Percentiles rank a stretch among this genome's conserved stretches.
phyloP scores from a whole-genome alignment of 2,329 filamentous ascomycete species.

The Xylaria sp. region DNA sequence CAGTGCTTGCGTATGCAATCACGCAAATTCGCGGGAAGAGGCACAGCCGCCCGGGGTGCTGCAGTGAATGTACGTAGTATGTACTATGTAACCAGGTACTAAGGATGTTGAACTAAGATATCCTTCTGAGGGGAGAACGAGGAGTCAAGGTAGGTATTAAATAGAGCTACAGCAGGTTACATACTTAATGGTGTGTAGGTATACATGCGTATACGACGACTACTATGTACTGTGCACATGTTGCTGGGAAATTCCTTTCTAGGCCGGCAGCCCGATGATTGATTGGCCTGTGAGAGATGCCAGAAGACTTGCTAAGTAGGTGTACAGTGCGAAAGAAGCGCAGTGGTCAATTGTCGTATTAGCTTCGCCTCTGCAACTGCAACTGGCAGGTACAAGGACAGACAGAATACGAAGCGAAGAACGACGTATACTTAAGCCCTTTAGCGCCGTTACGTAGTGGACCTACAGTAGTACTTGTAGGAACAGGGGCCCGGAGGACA shows the following conservation, averaged over 20 bases:
- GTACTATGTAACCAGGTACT: neutral
- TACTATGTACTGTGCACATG: no score
- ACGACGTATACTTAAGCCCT: neutral
- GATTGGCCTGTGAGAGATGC: neutral
- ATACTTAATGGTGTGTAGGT: no score
- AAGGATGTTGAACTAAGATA: neutral
- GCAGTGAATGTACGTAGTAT: neutral
- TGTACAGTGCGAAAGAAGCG: no score
- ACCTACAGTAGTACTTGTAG: neutral
- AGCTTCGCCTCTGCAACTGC: neutral
- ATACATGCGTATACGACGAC: no score
- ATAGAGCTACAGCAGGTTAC: no score
- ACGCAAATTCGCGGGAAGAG: neutral
- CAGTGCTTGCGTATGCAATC: neutral
- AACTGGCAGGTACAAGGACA: neutral
- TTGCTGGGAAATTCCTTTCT: neutral
- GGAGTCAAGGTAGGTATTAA: no score
- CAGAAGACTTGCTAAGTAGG: neutral
- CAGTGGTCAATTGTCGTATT: no score
- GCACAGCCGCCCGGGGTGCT: neutral
- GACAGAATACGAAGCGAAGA: neutral
- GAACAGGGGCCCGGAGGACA: neutral
- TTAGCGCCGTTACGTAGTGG: constrained; percentile 2
- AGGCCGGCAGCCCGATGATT: neutral
- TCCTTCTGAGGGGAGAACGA: no score